phyloP scores from a whole-genome alignment of 768 basidiomycete genomes.

The Postia placenta region DNA sequence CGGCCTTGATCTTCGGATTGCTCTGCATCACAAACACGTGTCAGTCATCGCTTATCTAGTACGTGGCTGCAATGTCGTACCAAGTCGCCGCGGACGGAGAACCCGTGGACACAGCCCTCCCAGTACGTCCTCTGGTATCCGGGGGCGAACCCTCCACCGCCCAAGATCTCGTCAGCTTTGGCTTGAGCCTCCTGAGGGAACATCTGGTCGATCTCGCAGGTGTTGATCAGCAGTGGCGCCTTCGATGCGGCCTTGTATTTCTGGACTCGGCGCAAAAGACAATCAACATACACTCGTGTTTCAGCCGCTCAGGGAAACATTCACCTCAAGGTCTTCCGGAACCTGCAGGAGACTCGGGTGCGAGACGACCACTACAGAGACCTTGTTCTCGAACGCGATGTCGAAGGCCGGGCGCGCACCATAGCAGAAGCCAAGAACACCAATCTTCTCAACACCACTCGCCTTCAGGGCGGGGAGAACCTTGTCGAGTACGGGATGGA shows the following conservation, averaged over 20 bases:
- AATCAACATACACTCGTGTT: background rate
- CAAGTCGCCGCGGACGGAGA: conserved; percentile 37
- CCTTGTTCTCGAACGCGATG: conserved; percentile 25
- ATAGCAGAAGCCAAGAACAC: conserved; percentile 37
- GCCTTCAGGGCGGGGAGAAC: conserved; percentile 32
- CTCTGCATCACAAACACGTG: conserved; percentile 11
- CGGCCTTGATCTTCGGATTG: conserved; percentile 46
- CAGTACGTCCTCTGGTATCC: conserved; percentile 32
- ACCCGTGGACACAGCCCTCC: conserved; percentile 26
- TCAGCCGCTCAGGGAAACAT: background rate
- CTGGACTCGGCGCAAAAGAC: conserved; percentile 16
- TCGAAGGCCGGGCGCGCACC: conserved; percentile 40
- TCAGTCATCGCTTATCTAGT: conserved; percentile 28
- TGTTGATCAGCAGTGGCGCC: conserved; percentile 38
- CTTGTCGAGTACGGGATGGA: conserved; percentile 30
- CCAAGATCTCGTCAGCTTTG: conserved; percentile 33
- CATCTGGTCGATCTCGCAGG: conserved; percentile 28
- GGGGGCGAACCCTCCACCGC: conserved; percentile 30
- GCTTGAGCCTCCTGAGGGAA: conserved; percentile 29
- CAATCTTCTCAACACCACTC: conserved; percentile 34
- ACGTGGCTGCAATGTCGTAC: conserved; percentile 22
- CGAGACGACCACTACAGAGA: conserved; percentile 25
- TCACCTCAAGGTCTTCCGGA: conserved; percentile 33
- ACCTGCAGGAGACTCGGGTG: conserved; percentile 43
- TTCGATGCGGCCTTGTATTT: conserved; percentile 26